These are phyloP conservation scores for Cicer yamashitae DNA, from an alignment of 306 rosid species.

Conservation along the genomic window DNA sequence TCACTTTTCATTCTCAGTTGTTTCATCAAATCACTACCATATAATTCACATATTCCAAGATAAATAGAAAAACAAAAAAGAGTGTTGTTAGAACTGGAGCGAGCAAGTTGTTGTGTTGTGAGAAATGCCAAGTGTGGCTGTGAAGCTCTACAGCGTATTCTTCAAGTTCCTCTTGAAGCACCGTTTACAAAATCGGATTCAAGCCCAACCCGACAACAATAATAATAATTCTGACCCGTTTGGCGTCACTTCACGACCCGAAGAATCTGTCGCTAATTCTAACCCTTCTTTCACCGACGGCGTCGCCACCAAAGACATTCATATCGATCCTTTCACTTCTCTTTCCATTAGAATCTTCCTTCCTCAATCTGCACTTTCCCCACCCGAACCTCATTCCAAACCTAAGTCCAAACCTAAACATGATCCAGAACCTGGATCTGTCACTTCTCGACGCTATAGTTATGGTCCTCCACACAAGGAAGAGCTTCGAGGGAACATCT, in stretches of 20 bases:
- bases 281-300: slow-evolving; percentile 83
- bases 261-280: slow-evolving; percentile 72
- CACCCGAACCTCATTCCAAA: slow-evolving; percentile 66
- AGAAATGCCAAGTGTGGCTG: slow-evolving; percentile 94
- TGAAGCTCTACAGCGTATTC: slow-evolving; percentile 97
- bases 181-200: slow-evolving; percentile 92
- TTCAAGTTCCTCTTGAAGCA: slow-evolving; percentile 99
- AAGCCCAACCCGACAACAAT: slow-evolving; percentile 52
- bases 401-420: slow-evolving; percentile 36
- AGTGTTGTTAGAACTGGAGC: too few species aligned
- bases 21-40: too few species aligned
- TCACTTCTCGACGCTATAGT: slow-evolving; percentile 63
- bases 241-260: slow-evolving; percentile 90
- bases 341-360: slow-evolving; percentile 89
- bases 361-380: slow-evolving; percentile 80
- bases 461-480: slow-evolving; percentile 57
- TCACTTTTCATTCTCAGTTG: too few species aligned
- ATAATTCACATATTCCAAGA: too few species aligned
- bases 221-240: slow-evolving; percentile 58
- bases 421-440: slow-evolving; percentile 53
- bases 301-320: slow-evolving; percentile 92
- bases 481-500: slow-evolving; percentile 55
- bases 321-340: slow-evolving; percentile 82
- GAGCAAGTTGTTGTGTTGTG: too few species aligned
- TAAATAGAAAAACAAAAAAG: too few species aligned